Evolutionary conservation across 352 stramenopile species (phyloP).

Genomic region (Globisporangium abappressorium): DNA sequence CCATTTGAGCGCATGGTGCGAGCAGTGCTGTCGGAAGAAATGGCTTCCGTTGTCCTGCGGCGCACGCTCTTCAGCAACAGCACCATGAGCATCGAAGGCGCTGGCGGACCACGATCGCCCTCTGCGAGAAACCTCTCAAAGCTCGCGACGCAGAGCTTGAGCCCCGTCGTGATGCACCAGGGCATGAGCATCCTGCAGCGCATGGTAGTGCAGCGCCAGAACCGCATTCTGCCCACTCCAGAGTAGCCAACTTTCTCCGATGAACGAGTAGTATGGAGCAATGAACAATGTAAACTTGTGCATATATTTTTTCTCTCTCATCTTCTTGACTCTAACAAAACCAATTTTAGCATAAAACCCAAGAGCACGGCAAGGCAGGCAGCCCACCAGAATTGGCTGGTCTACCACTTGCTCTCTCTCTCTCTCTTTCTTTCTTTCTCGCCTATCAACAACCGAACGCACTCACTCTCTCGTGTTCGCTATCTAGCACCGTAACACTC

Average conservation of each 20-base stretch:
- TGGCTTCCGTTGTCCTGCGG: constrained; percentile 1
- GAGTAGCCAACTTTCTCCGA: background rate
- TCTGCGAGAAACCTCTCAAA: constrained; percentile 10
- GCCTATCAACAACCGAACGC: background rate
- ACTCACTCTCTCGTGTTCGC: background rate
- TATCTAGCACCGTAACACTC: background rate
- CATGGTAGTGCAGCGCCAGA: constrained; percentile 55
- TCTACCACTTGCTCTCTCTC: background rate
- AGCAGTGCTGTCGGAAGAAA: constrained; percentile 2
- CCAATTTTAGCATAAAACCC: background rate
- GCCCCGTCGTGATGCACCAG: constrained; percentile 7
- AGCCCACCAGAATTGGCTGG: background rate
- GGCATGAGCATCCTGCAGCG: constrained; percentile 49
- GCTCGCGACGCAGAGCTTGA: background rate
- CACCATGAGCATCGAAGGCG: background rate
- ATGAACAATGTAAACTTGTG: background rate
- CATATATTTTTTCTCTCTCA: background rate
- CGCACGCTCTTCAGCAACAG: background rate
- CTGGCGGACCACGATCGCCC: background rate
- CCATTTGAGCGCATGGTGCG: constrained; percentile 14
- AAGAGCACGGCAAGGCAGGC: background rate
- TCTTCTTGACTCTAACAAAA: constrained; percentile 2
- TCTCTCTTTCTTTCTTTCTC: background rate
- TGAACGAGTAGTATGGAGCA: background rate
- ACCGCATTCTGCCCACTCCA: constrained; percentile 33